Evolutionary conservation across 225 moss, liverwort and hornwort species (phyloP), one percentile per base, ranked within the genome.

Genomic region (Physcomitrellopsis africana): DNA sequence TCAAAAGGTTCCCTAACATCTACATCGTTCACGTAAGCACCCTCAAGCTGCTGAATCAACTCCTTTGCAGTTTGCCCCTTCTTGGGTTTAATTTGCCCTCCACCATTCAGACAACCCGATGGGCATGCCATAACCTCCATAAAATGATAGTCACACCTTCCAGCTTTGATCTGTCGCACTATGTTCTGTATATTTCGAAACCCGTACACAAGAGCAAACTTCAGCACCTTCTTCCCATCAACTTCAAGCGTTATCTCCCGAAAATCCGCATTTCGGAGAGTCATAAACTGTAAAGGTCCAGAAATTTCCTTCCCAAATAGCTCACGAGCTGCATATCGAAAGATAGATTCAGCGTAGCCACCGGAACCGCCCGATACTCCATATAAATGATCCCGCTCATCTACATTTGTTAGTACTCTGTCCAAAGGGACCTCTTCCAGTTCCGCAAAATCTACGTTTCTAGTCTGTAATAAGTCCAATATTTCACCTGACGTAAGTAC

Each of bases 101-200:
- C 99, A 3, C 99, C 99, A 69, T 93, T 99, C 81, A 99, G 86
- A 74, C 99, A 99, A 54, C 99, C 99, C 11, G 93, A 90, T 20
- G 99, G 99, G 64, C 99, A 99, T 15, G 99, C 99, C 99, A 99
- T 99, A 17, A 99, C 81, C 82, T 99, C 99, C 81, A 99, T 95
- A 62, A 86, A 99, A 60, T 99, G 90, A 61, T 95, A 99, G 42
- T 90, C 89, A 60, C 95, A 90, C 72, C 93, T 92, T 55, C 93
- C 87, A 27, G 83, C 71, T 84, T 99, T 99, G 58, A 99, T 92
- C 75, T 92, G 95, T 32, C 95, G 83, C 24, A 99, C 93, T 72
- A 99, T 78, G 26, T 89, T 94, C 69, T 99, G 99, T 67, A 99
- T 95, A 66, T 99, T 99, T 45, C 99, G 86, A 26, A 99, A 99